A percentile compares a stretch with the other conserved stretches of the same genome.
These are phyloP conservation scores for Cyclocybe aegerita DNA, from an alignment of 768 basidiomycete genomes.

Conservation along the genomic window DNA sequence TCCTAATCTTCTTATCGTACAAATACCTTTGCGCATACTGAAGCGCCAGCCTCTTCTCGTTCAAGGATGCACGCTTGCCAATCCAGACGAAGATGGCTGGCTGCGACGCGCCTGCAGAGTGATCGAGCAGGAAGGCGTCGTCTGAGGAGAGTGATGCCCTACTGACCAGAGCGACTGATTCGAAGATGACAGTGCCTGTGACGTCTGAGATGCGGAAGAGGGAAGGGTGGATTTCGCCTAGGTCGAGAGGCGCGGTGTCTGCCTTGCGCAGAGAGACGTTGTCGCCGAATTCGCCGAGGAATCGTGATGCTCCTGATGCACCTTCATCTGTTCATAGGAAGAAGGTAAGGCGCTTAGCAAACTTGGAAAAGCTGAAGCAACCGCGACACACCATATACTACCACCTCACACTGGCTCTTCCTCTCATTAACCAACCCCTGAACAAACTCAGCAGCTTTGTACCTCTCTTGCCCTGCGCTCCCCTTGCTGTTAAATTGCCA, in stretches of 20 bases:
- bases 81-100: slow-evolving; percentile 62
- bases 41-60: slow-evolving; percentile 47
- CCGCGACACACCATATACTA: slow-evolving; percentile 45
- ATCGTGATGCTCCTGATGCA: slow-evolving; percentile 40
- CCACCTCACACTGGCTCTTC: slow-evolving; percentile 38
- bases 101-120: slow-evolving; percentile 27
- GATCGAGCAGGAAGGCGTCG: slow-evolving; percentile 55
- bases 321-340: slow-evolving; percentile 46
- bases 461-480: slow-evolving; percentile 56
- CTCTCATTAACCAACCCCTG: slow-evolving; percentile 42
- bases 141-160: slow-evolving; percentile 39
- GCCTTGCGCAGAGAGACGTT: slow-evolving; percentile 18
- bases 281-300: slow-evolving; percentile 48
- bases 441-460: slow-evolving; percentile 62
- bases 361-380: not conserved
- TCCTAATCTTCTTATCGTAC: slow-evolving; percentile 32
- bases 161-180: slow-evolving; percentile 27
- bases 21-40: slow-evolving; percentile 60
- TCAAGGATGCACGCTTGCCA: slow-evolving; percentile 45
- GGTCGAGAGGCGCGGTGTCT: slow-evolving; percentile 5
- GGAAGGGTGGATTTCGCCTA: slow-evolving; percentile 11
- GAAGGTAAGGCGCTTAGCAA: not conserved
- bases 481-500: slow-evolving; percentile 58
- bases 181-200: slow-evolving; percentile 38
- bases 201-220: slow-evolving; percentile 48